These are phyloP conservation scores for Ormosia emarginata DNA, from an alignment of 306 rosid species.

Conservation along the genomic window DNA sequence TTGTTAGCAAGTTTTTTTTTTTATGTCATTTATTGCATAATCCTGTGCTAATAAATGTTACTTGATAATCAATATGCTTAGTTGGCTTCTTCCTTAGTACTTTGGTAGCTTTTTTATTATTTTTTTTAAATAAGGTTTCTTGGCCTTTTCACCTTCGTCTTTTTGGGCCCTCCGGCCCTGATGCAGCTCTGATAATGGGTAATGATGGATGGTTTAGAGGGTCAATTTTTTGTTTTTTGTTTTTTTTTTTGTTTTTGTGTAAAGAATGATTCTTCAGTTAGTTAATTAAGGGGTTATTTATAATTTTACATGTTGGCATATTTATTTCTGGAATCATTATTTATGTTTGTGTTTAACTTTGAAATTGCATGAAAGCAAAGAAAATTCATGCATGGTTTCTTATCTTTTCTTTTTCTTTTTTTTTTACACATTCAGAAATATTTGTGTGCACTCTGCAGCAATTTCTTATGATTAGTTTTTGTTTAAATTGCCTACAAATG, in stretches of 20 bases:
- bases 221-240: too few relatives aligned
- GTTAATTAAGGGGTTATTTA: neutral
- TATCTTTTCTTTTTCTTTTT: neutral
- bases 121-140: neutral
- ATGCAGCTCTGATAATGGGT: neutral
- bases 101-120: neutral
- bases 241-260: neutral
- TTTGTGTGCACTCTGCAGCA: neutral
- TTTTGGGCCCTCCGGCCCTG: neutral
- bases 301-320: neutral
- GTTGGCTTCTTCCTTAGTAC: too few relatives aligned
- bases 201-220: too few relatives aligned
- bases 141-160: neutral
- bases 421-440: neutral
- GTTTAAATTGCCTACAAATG: neutral
- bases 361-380: neutral
- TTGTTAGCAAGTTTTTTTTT: too few relatives aligned
- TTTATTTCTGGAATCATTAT: neutral
- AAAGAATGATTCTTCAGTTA: neutral
- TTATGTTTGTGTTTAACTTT: neutral
- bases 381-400: neutral
- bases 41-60: neutral
- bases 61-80: neutral
- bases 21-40: neutral
- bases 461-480: neutral